Evolutionary conservation across 1,284 basidiomycete genomes (phyloP), one percentile per base, ranked within the genome.

Genomic region (Ustilago shanxiensis): DNA sequence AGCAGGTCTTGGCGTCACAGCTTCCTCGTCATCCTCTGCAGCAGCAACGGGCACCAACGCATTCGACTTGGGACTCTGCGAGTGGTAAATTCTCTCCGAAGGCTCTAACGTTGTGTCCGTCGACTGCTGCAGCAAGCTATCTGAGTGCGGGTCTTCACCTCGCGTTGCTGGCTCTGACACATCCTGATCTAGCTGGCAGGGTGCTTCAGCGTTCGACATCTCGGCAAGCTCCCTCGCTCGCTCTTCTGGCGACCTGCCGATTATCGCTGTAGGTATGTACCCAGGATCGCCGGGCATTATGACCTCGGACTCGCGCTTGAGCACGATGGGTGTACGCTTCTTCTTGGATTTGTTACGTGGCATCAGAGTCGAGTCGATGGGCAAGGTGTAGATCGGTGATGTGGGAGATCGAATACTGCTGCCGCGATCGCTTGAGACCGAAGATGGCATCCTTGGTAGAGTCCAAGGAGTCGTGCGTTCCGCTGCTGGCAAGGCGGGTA

Each of bases 221-320:
- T 57, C 55, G 13, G 39, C 49, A 14, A 66, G 24, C 20, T 59
- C 52, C n/a, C 18, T 61, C 2, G 55, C 62, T 5, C 50, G 58
- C 41, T 72, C 51, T 39, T 66, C 62, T 18, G 66, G 49, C 10
- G 52, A 61, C 26, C 52, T 28, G 1, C 63, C 53, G 35, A 72
- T 62, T 39, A 79, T 52, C 3, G 68, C 62, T 10, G 60, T 60
- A 7, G 72, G 66, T 1, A 64, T 59, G 14, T 65, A 66, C 3
- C 58, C 60, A n/a, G 58, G 50, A 41, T 72, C 73, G 11, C 69
- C 69, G 1, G 73, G 68, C 35, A 76, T 8, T 11, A 72, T 55
- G 14, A 77, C 70, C 39, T 77, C 74, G 4, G 69, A 72, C 18
- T 77, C 70, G 47, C 60, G 70, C 61, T 77, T 77, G 26, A 77